Evolutionary conservation across 2,329 filamentous ascomycete species (phyloP).

Genomic region (Uncinocarpus reesii): DNA sequence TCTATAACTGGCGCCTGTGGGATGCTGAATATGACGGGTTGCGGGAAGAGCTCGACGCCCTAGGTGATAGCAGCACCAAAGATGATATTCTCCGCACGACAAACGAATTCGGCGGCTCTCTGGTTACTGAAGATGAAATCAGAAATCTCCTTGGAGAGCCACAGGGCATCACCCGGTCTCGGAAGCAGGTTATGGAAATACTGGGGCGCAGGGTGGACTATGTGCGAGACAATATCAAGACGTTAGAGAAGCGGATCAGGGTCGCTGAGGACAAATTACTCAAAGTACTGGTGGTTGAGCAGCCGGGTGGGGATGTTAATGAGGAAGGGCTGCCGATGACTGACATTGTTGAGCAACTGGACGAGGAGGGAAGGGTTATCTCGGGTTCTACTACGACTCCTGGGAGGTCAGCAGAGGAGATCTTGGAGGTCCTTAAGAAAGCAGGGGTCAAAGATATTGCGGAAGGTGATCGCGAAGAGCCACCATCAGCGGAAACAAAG

Average conservation of each 20-base stretch:
- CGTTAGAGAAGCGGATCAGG: constrained; percentile 62
- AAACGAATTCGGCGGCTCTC: constrained; percentile 37
- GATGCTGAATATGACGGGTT: constrained; percentile 85
- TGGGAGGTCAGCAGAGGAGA: constrained; percentile 54
- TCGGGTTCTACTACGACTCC: constrained; percentile 57
- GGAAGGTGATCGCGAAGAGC: constrained; percentile 13
- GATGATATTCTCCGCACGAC: constrained; percentile 45
- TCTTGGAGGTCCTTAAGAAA: constrained; percentile 64
- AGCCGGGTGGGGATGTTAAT: constrained; percentile 42
- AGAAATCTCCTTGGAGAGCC: constrained; percentile 42
- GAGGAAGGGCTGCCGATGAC: constrained; percentile 65
- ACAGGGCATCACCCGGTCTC: constrained; percentile 35
- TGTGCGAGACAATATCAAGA: constrained; percentile 67
- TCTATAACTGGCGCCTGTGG: constrained; percentile 83
- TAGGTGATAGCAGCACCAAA: constrained; percentile 41
- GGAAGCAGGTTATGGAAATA: constrained; percentile 55
- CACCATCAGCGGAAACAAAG: not conserved
- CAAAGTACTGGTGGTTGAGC: constrained; percentile 49
- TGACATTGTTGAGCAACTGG: constrained; percentile 85
- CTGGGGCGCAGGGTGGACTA: constrained; percentile 76
- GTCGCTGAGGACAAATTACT: constrained; percentile 59
- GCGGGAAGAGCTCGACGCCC: constrained; percentile 63
- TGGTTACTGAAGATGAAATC: constrained; percentile 44
- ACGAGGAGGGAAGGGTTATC: constrained; percentile 79
- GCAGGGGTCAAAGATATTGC: constrained; percentile 54